phyloP scores from a whole-genome alignment of 441 rosid species.

The Metrosideros polymorpha region DNA sequence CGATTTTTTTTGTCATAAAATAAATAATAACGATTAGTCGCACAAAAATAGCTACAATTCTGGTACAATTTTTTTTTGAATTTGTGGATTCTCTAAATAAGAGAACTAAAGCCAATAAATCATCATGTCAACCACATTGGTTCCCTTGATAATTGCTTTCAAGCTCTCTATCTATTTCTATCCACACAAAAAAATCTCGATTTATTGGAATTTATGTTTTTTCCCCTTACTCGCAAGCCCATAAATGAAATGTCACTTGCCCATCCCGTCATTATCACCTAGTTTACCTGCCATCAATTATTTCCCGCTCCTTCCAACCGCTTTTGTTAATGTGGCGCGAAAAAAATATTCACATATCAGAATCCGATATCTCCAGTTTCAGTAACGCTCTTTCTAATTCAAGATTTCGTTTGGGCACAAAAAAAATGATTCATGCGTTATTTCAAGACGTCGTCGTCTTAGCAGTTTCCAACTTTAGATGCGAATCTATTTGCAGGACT shows the following conservation, averaged over 20 bases:
- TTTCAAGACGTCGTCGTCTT: not conserved
- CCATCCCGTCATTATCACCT: not conserved
- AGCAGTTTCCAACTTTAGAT: not conserved
- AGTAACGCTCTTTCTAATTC: not conserved
- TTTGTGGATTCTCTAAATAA: not conserved
- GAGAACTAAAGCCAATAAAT: not conserved
- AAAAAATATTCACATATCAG: fast-evolving
- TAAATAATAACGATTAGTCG: not conserved
- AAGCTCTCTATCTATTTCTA: not conserved
- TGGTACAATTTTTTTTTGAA: not conserved
- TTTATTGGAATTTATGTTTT: not conserved
- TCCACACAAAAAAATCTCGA: not conserved
- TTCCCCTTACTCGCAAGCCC: not conserved
- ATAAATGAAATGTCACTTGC: not conserved
- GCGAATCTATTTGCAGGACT: not conserved
- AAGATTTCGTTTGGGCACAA: fast-evolving
- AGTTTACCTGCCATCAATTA: not conserved
- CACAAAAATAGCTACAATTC: not conserved
- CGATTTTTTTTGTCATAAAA: too few species aligned
- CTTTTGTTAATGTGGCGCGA: not conserved
- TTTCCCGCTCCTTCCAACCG: not conserved
- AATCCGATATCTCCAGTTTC: fast-evolving
- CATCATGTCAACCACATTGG: not conserved
- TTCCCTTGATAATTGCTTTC: not conserved
- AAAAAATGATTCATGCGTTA: not conserved